These are phyloP conservation scores for Clarkia xantiana DNA, from an alignment of 345 rosid genomes.

Conservation along the genomic window DNA sequence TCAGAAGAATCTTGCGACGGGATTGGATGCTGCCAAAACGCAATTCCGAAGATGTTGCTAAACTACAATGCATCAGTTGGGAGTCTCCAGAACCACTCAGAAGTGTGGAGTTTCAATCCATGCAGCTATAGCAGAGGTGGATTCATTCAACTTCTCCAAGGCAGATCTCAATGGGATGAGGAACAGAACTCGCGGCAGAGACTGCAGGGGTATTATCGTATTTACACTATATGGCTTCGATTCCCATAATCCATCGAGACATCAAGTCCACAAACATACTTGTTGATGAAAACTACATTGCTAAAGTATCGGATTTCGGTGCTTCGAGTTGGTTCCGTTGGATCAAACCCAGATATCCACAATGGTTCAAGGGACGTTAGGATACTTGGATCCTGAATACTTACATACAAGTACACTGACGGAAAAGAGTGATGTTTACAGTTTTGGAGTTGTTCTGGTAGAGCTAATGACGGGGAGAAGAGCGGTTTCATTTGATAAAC, in stretches of 20 bases:
- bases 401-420: conserved; percentile 16
- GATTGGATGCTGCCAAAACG: conserved; percentile 30
- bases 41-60: conserved; percentile 14
- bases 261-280: conserved; percentile 31
- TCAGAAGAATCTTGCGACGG: conserved; percentile 18
- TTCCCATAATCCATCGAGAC: conserved; percentile 26
- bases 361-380: conserved; percentile 33
- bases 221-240: conserved; percentile 21
- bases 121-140: conserved; percentile 19
- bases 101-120: conserved; percentile 7
- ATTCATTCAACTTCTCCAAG: conserved; percentile 4
- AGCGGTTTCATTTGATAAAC: conserved; percentile 10
- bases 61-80: background rate
- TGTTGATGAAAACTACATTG: conserved; percentile 21
- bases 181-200: conserved; percentile 12
- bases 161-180: background rate
- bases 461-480: conserved; percentile 28
- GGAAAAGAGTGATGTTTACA: conserved; percentile 34
- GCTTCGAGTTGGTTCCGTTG: conserved; percentile 25
- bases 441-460: conserved; percentile 29
- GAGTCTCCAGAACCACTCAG: conserved; percentile 1
- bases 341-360: conserved; percentile 33
- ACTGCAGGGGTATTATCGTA: conserved; percentile 19
- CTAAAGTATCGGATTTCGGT: conserved; percentile 40
- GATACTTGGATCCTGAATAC: conserved; percentile 39